A percentile compares a stretch with the other conserved stretches of the same genome.
phyloP scores from a whole-genome alignment of 768 basidiomycete species.

The Naganishia vaughanmartiniae region DNA sequence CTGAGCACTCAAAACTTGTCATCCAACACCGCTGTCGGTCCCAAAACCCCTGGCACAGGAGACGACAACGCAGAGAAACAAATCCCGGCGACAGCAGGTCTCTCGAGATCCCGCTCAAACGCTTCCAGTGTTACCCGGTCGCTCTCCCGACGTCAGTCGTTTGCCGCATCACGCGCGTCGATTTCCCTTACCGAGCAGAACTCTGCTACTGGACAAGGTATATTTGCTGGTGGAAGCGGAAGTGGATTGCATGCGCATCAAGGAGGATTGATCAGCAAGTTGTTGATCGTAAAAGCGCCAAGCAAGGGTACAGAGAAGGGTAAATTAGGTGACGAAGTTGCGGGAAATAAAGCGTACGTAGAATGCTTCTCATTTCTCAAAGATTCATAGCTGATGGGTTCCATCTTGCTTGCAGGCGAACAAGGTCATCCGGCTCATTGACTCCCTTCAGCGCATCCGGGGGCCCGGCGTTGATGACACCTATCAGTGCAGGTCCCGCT shows the following conservation, averaged over 20 bases:
- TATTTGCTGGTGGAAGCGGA: background rate
- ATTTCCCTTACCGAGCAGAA: background rate
- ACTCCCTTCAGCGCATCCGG: constrained; percentile 26
- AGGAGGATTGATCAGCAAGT: constrained; percentile 39
- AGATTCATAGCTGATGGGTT: background rate
- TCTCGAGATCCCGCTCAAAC: background rate
- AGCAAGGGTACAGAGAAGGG: constrained; percentile 27
- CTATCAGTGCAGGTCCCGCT: constrained; percentile 38
- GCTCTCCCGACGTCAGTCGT: constrained; percentile 14
- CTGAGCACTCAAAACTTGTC: background rate
- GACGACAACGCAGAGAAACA: constrained; percentile 5
- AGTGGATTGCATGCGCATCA: background rate
- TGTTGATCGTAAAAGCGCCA: constrained; percentile 49
- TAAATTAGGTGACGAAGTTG: background rate
- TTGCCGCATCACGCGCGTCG: constrained; percentile 5
- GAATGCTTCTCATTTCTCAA: background rate
- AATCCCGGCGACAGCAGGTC: constrained; percentile 21
- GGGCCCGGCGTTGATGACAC: constrained; percentile 20
- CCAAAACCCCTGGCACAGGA: background rate
- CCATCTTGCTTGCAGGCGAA: background rate
- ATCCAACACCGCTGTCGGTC: background rate
- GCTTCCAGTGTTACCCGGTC: constrained; percentile 27
- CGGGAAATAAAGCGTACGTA: background rate
- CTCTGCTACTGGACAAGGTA: background rate
- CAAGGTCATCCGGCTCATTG: constrained; percentile 34